A percentile compares a stretch with the other conserved stretches of the same genome.
Evolutionary conservation across 208 protist genomes (phyloP).

Genomic region (Novymonas esmeraldas): DNA sequence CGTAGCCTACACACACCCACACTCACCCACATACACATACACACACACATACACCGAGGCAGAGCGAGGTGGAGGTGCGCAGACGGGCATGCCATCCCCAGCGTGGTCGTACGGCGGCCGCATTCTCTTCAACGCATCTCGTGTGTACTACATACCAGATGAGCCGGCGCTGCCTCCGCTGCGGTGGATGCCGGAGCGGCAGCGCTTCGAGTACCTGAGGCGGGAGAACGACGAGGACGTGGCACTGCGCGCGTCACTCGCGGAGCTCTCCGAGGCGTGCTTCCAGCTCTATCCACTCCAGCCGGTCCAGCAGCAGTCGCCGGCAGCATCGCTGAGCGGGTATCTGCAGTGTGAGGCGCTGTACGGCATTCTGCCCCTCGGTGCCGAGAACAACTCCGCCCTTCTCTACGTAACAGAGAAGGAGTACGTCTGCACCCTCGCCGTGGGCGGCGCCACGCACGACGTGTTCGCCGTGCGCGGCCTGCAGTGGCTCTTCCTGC

Average conservation of each 20-base stretch:
- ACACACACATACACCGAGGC: background rate
- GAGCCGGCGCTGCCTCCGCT: conserved; percentile 32
- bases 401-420: conserved; percentile 66
- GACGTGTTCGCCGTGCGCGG: conserved; percentile 53
- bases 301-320: conserved; percentile 16
- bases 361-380: conserved; percentile 74
- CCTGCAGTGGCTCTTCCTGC: conserved; percentile 59
- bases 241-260: conserved; percentile 23
- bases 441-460: conserved; percentile 22
- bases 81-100: conserved; percentile 3
- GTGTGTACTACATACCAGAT: conserved; percentile 41
- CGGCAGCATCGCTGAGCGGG: conserved; percentile 14
- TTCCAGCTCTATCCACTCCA: conserved; percentile 14
- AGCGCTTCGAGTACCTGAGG: conserved; percentile 45
- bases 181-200: conserved; percentile 48
- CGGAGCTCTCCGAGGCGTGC: conserved; percentile 23
- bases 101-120: conserved; percentile 24
- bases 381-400: conserved; percentile 39
- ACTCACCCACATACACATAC: too few species aligned
- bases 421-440: conserved; percentile 38
- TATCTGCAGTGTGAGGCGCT: conserved; percentile 55
- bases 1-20: too few species aligned
- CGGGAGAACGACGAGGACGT: conserved; percentile 39
- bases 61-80: background rate
- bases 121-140: conserved; percentile 31